Conservation (phyloP, 1,139 yeast genomes). For the Geotrichum histeridarum region DNA sequence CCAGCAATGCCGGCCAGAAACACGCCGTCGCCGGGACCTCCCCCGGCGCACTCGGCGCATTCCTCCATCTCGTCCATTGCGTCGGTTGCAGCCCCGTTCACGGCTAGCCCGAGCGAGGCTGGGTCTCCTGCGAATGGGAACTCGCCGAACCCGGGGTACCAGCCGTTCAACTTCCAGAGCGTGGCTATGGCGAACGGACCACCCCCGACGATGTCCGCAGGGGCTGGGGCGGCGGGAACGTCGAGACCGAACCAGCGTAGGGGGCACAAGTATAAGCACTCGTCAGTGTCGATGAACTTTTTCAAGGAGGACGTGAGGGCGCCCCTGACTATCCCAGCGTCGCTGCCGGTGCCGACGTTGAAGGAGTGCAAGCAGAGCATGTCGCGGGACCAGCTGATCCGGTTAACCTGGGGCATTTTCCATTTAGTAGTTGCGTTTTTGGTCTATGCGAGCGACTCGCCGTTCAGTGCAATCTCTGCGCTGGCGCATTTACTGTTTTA, state of each 20-base stretch:
- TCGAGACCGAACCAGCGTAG: constrained; percentile 61
- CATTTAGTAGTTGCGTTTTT: constrained; percentile 55
- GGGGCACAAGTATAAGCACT: constrained; percentile 93
- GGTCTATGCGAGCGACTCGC: constrained; percentile 52
- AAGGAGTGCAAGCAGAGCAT: constrained; percentile 57
- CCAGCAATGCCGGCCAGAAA: not conserved
- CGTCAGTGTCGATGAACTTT: constrained; percentile 93
- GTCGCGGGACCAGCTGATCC: constrained; percentile 49
- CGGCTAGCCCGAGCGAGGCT: not conserved
- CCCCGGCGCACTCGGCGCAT: not conserved
- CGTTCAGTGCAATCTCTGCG: constrained; percentile 64
- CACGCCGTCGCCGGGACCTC: not conserved
- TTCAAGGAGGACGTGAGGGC: constrained; percentile 85
- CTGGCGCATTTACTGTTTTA: constrained; percentile 82
- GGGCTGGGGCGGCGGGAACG: no score
- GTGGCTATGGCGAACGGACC: constrained; percentile 27
- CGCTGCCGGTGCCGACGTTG: constrained; percentile 72
- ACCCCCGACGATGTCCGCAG: constrained; percentile 8
- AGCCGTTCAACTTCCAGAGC: constrained; percentile 39
- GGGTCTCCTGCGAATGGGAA: not conserved
- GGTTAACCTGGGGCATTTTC: constrained; percentile 59
- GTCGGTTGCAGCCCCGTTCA: not conserved
- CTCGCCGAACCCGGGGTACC: not conserved
- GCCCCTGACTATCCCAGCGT: constrained; percentile 67
- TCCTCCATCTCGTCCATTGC: not conserved